Percentiles rank a stretch among this genome's conserved stretches.
phyloP scores from a whole-genome alignment of 2,329 filamentous ascomycete genomes.

The Gliomastix tumulicola region DNA sequence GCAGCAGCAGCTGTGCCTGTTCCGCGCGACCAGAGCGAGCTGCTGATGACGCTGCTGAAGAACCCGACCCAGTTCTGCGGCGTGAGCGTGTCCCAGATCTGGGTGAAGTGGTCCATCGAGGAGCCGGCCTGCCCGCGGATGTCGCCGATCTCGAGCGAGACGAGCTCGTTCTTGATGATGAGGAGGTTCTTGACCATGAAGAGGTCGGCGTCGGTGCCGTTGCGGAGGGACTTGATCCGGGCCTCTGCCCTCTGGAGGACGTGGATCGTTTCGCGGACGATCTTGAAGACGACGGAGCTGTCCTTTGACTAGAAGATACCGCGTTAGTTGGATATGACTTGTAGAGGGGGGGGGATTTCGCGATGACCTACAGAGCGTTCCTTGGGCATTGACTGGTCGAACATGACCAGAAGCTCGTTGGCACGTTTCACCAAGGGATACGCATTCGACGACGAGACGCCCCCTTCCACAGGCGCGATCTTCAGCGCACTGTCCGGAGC shows the following conservation, averaged over 20 bases:
- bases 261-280: slow-evolving; percentile 83
- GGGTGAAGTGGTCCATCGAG: slow-evolving; percentile 53
- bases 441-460: slow-evolving; percentile 47
- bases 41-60: slow-evolving; percentile 49
- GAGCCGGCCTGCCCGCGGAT: slow-evolving; percentile 39
- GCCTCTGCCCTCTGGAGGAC: slow-evolving; percentile 73
- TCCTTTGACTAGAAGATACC: slow-evolving; percentile 33
- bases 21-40: slow-evolving; percentile 40
- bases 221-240: slow-evolving; percentile 56
- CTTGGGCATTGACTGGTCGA: slow-evolving; percentile 58
- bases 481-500: slow-evolving; percentile 40
- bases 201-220: slow-evolving; percentile 67
- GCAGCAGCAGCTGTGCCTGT: slow-evolving; percentile 7
- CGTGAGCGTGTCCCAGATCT: slow-evolving; percentile 58
- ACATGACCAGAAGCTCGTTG: slow-evolving; percentile 51
- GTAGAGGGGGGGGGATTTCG: no score
- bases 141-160: slow-evolving; percentile 87
- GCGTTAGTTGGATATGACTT: no score
- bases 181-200: slow-evolving; percentile 95
- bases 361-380: slow-evolving; percentile 53
- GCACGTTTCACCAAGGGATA: slow-evolving; percentile 52
- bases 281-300: slow-evolving; percentile 53
- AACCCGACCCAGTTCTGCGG: slow-evolving; percentile 52
- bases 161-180: slow-evolving; percentile 89
- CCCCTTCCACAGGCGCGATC: slow-evolving; percentile 40